Base-by-base conservation (phyloP, 257 asterid genomes). In the Fraxinus excelsior region DNA sequence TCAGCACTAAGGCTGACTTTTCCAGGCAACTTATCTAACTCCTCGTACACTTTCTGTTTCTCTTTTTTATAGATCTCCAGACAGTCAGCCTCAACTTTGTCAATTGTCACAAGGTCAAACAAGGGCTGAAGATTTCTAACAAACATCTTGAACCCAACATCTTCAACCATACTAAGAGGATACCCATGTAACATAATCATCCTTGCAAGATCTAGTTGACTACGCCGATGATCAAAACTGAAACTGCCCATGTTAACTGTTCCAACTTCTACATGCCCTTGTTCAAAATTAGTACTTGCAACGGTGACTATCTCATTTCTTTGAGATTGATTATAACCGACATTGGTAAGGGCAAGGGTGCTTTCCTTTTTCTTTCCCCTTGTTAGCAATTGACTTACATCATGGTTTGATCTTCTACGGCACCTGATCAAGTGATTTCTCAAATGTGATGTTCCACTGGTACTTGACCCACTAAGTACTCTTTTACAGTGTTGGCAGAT, bases 361-460 rank as follows among this genome's bases (percentile, higher is more conserved):
- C 56, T 88, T 56, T 90, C 96, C 86, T 92, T 94, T 80, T 88
- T 91, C 84, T 87, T 90, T 31, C 96, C 97, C 81, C 91, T 84
- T 6, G 97, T 82, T 72, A 92, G 70, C 67, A 87, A 77, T 70
- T 88, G 92, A 13, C 86, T 77, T 67, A 91, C 66, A 74, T 91
- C 97, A 78, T 88, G 92, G 82, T 92, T 91, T 8, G 91, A 82
- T 76, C 94, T 86, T 71, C 91, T 86, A 44, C 89, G 90, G 69
- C 99, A 95, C 88, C 99, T 87, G 75, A 89, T 89, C 83, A 95
- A 87, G 87, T 92, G 99, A 79, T 95, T 95, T 83, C 98, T 87
- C 83, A 95, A 82, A 78, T 95, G 98, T 46, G 99, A 91, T 11
- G 99, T 95, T 46, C 98, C 99, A 80, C 99, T 95, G 21, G 96